Evolutionary conservation across 495 filamentous ascomycete species (phyloP).

Genomic region (Friedmanniomyces endolithicus): DNA sequence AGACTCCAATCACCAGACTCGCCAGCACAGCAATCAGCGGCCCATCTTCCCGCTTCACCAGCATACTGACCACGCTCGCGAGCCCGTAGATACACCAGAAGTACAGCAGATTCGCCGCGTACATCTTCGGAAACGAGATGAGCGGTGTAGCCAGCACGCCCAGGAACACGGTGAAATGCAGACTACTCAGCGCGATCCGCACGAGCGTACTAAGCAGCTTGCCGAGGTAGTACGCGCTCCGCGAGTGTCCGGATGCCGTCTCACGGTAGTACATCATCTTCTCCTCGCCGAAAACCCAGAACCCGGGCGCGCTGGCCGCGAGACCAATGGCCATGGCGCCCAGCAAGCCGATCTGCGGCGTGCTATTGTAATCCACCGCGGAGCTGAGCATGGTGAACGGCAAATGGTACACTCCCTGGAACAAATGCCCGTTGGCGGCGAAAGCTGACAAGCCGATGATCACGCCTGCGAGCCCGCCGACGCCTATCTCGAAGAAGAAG

Average conservation of each 20-base stretch:
- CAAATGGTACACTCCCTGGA: constrained; percentile 38
- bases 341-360: constrained; percentile 40
- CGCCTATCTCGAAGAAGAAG: constrained; percentile 42
- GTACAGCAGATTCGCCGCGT: constrained; percentile 40
- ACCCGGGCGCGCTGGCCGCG: constrained; percentile 40
- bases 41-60: constrained; percentile 21
- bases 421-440: constrained; percentile 38
- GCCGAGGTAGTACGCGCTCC: constrained; percentile 44
- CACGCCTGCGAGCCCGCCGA: constrained; percentile 39
- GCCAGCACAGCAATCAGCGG: constrained; percentile 22
- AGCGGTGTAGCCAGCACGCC: constrained; percentile 39
- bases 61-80: constrained; percentile 34
- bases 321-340: constrained; percentile 43
- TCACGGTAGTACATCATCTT: constrained; percentile 42
- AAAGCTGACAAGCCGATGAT: constrained; percentile 43
- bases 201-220: constrained; percentile 39
- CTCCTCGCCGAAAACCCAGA: constrained; percentile 46
- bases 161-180: constrained; percentile 45
- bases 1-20: constrained; percentile 20
- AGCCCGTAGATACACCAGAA: constrained; percentile 50
- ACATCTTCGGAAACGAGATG: constrained; percentile 35
- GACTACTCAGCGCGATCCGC: constrained; percentile 37
- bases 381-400: constrained; percentile 42
- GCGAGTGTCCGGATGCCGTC: constrained; percentile 41
- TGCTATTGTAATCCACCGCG: constrained; percentile 36